phyloP scores from a whole-genome alignment of 768 basidiomycete species.

The Suillus subalutaceus region DNA sequence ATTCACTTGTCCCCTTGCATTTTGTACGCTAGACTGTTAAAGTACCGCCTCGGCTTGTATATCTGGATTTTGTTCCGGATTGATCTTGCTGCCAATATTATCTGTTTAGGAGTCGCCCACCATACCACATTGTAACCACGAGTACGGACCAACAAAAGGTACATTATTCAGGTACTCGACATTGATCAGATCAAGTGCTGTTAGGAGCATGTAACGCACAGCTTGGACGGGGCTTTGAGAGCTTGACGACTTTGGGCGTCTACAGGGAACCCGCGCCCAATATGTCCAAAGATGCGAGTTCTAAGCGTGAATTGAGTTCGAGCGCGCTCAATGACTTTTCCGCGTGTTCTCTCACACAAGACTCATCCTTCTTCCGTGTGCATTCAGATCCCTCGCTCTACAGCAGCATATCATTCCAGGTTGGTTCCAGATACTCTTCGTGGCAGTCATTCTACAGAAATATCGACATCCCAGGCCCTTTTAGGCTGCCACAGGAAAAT shows the following conservation, averaged over 20 bases:
- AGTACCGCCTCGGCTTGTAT: constrained; percentile 22
- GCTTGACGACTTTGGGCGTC: not conserved
- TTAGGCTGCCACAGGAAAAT: not conserved
- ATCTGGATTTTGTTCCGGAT: constrained; percentile 8
- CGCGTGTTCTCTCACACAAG: constrained; percentile 7
- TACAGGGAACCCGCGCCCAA: constrained; percentile 3
- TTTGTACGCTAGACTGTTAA: constrained; percentile 46
- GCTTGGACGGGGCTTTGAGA: not conserved
- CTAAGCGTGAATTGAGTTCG: not conserved
- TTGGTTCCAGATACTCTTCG: not conserved
- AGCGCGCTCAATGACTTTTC: constrained; percentile 8
- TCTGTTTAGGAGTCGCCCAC: not conserved
- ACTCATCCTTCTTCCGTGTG: not conserved
- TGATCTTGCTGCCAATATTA: constrained; percentile 1
- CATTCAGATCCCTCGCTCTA: too few relatives aligned
- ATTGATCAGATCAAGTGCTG: not conserved
- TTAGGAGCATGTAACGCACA: not conserved
- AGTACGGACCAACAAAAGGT: not conserved
- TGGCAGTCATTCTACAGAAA: too few relatives aligned
- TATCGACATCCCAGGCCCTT: too few relatives aligned
- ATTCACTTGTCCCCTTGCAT: constrained; percentile 36
- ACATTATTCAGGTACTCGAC: not conserved
- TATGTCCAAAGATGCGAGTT: constrained; percentile 1
- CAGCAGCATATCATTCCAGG: not conserved
- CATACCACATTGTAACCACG: not conserved